These are phyloP conservation scores for Mycena filopes DNA, from an alignment of 768 basidiomycete genomes.

Conservation along the genomic window DNA sequence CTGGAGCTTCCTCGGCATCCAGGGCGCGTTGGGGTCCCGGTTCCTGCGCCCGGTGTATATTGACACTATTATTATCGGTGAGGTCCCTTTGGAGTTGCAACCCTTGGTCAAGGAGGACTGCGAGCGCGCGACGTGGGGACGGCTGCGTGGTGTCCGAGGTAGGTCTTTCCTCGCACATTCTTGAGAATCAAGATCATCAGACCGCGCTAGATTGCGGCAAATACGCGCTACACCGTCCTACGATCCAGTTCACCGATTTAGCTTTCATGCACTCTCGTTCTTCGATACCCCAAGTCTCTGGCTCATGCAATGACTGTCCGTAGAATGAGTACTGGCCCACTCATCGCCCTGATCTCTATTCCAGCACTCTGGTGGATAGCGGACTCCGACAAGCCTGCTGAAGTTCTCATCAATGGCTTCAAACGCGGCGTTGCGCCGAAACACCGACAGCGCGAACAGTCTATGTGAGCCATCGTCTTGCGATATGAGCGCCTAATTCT, in stretches of 20 bases:
- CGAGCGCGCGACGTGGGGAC: slow-evolving; percentile 69
- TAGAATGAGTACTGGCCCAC: neutral
- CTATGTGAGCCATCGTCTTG: slow-evolving; percentile 55
- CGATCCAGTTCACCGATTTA: slow-evolving; percentile 66
- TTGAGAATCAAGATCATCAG: neutral
- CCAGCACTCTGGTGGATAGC: slow-evolving; percentile 80
- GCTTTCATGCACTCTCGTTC: slow-evolving; percentile 70
- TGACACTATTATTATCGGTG: slow-evolving; percentile 74
- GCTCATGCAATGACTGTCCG: slow-evolving; percentile 80
- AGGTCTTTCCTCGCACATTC: neutral
- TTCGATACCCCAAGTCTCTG: slow-evolving; percentile 37
- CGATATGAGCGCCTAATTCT: neutral
- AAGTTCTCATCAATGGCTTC: slow-evolving; percentile 84
- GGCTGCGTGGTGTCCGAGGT: slow-evolving; percentile 62
- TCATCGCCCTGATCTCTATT: slow-evolving; percentile 4
- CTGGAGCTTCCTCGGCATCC: slow-evolving; percentile 87
- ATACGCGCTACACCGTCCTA: slow-evolving; percentile 62
- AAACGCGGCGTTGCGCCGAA: slow-evolving; percentile 82
- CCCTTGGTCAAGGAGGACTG: slow-evolving; percentile 67
- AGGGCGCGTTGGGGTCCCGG: slow-evolving; percentile 78
- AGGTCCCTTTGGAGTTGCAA: slow-evolving; percentile 58
- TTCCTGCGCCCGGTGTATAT: slow-evolving; percentile 75
- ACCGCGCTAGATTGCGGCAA: slow-evolving; percentile 33
- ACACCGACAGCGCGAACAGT: slow-evolving; percentile 69
- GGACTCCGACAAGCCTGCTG: slow-evolving; percentile 54